phyloP scores from a whole-genome alignment of 306 rosid species.

The Castanea mollissima region DNA sequence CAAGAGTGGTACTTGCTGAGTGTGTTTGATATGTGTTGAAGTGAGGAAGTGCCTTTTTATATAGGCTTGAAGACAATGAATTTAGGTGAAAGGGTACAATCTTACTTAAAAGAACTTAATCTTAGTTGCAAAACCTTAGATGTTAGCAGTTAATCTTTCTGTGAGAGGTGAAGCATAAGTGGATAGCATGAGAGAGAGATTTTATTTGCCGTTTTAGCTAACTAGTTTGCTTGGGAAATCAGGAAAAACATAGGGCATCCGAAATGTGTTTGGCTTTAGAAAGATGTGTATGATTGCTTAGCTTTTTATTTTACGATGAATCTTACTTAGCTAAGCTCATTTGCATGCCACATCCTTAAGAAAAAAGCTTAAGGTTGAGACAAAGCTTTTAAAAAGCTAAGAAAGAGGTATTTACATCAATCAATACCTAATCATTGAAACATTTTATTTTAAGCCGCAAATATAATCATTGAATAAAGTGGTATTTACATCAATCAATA shows the following conservation, averaged over 20 bases:
- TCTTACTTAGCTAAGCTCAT: neutral
- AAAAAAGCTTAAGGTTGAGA: too few species aligned
- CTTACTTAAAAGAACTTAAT: neutral
- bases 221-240: slow-evolving; percentile 38
- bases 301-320: neutral
- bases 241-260: slow-evolving; percentile 26
- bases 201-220: slow-evolving; percentile 21
- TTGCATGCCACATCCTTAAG: too few species aligned
- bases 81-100: slow-evolving; percentile 6
- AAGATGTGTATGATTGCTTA: neutral
- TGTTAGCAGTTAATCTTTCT: slow-evolving; percentile 23
- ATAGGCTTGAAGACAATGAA: neutral
- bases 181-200: slow-evolving; percentile 8
- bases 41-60: slow-evolving; percentile 30
- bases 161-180: slow-evolving; percentile 28
- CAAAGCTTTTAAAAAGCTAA: too few species aligned
- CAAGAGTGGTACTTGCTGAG: neutral
- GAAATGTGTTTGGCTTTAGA: neutral
- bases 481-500: too few species aligned
- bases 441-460: too few species aligned
- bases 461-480: too few species aligned
- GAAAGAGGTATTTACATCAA: too few species aligned
- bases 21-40: slow-evolving; percentile 12
- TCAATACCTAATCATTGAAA: too few species aligned
- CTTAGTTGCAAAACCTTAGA: neutral